Conservation (phyloP, 805 yeast genomes). For the Candida dendrica region DNA sequence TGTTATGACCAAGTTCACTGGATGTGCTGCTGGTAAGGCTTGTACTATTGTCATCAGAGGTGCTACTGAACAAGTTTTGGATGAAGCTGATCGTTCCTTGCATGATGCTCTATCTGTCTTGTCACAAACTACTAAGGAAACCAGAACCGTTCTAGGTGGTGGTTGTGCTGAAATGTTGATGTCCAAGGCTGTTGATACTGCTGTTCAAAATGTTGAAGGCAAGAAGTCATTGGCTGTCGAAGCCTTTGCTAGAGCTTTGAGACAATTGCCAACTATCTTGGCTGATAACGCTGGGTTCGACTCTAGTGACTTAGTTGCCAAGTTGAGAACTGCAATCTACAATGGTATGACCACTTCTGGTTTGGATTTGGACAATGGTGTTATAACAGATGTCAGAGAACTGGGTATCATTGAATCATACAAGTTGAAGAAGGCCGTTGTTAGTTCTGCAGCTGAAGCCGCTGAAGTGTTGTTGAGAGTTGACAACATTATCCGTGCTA, state of each 20-base stretch:
- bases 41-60: conserved; percentile 95
- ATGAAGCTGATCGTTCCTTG: conserved; percentile 93
- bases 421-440: conserved; percentile 90
- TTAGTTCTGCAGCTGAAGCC: conserved; percentile 94
- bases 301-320: conserved; percentile 85
- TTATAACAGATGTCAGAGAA: conserved; percentile 89
- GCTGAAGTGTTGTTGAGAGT: conserved; percentile 94
- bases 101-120: conserved; percentile 95
- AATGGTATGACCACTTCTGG: conserved; percentile 91
- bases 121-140: conserved; percentile 89
- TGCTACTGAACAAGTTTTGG: conserved; percentile 93
- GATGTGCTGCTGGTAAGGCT: conserved; percentile 92
- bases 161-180: conserved; percentile 89
- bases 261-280: conserved; percentile 90
- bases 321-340: conserved; percentile 76
- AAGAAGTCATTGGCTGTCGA: conserved; percentile 92
- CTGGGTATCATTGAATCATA: conserved; percentile 88
- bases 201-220: conserved; percentile 90
- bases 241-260: conserved; percentile 86
- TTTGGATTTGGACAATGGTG: conserved; percentile 77
- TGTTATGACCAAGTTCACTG: conserved; percentile 84
- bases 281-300: conserved; percentile 98
- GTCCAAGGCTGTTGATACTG: conserved; percentile 97
- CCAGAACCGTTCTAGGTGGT: conserved; percentile 80
- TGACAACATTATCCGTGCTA: conserved; percentile 93